Evolutionary conservation across 1,284 basidiomycete genomes (phyloP), one percentile per base, ranked within the genome.

Genomic region (Cryptococcus floricola): DNA sequence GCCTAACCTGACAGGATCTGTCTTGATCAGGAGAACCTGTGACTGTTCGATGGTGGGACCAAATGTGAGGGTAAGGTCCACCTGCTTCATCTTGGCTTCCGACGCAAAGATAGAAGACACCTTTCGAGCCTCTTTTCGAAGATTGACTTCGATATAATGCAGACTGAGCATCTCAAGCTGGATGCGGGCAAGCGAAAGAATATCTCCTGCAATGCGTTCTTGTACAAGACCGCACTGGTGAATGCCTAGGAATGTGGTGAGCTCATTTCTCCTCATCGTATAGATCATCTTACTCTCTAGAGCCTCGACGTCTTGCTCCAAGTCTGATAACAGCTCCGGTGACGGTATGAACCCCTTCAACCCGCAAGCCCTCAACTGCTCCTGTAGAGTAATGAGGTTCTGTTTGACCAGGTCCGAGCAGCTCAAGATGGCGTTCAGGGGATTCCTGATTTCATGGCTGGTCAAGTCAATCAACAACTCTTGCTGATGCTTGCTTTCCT

Each of bases 181-280:
- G 28, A 79, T 73, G 10, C 77, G 62, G 0, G 76, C 76, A 1
- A 79, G 61, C 0, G 75, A 76, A 5, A 78, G 65, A n/a, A 78
- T 71, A 50, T 79, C 78, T 41, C 74, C 74, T 3, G 77, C 77
- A 39, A 79, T 78, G 5, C 77, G 71, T 52, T 77, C 75, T 61
- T 79, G 77, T 1, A 75, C 70, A 14, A 77, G 66, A 39, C 77
- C 77, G 57, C 76, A 76, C 31, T 68, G 67, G 42, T 70, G 66
- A 50, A 70, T 69, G 48, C 60, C 62, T 62, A 34, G 43, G 28
- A 50, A 48, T 39, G n/a, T 19, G 31, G 19, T 44, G 16, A 39
- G 31, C 7, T 9, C 19, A 41, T 5, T 46, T 13, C 18, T 16
- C 38, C 14, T 7, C 23, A 19, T 48, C 5, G 31, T 5, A 50